These are phyloP conservation scores for Rhodotorula diobovata DNA, from an alignment of 768 basidiomycete species.

Conservation along the genomic window DNA sequence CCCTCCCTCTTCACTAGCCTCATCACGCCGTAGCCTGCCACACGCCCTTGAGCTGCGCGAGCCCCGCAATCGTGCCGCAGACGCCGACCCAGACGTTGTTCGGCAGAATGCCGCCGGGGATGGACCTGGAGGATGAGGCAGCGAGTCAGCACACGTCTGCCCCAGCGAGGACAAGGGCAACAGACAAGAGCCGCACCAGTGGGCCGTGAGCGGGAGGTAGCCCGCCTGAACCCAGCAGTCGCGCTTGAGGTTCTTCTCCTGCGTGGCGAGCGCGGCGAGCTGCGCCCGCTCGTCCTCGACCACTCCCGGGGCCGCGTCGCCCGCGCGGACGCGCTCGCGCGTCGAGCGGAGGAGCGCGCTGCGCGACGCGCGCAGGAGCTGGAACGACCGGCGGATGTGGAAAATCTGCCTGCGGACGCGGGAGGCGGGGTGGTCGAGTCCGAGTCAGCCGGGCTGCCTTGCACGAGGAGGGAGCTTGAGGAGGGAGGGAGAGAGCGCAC, in stretches of 20 bases:
- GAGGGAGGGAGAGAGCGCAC: constrained; percentile 54
- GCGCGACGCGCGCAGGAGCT: constrained; percentile 14
- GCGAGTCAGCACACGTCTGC: neutral
- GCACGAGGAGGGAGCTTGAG: neutral
- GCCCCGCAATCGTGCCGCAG: constrained; percentile 36
- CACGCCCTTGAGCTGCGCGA: constrained; percentile 26
- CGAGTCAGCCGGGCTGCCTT: too few species aligned
- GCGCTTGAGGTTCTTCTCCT: constrained; percentile 65
- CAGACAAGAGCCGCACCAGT: constrained; percentile 57
- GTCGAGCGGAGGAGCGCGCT: neutral
- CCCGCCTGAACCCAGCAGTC: constrained; percentile 68
- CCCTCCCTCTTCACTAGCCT: neutral
- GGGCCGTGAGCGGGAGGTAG: constrained; percentile 75
- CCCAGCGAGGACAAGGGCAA: too few species aligned
- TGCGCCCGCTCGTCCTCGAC: constrained; percentile 21
- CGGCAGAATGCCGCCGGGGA: constrained; percentile 33
- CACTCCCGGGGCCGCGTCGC: constrained; percentile 6
- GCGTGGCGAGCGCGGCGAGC: constrained; percentile 53
- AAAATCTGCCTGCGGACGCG: constrained; percentile 51
- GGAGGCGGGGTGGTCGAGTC: constrained; percentile 43
- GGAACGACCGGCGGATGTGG: constrained; percentile 31
- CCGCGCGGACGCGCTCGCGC: constrained; percentile 50
- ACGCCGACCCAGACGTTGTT: constrained; percentile 36
- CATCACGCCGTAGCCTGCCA: constrained; percentile 36
- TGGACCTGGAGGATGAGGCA: constrained; percentile 21